These are phyloP conservation scores for Pseudopithomyces chartarum DNA, from an alignment of 2,329 filamentous ascomycete species.

Conservation along the genomic window DNA sequence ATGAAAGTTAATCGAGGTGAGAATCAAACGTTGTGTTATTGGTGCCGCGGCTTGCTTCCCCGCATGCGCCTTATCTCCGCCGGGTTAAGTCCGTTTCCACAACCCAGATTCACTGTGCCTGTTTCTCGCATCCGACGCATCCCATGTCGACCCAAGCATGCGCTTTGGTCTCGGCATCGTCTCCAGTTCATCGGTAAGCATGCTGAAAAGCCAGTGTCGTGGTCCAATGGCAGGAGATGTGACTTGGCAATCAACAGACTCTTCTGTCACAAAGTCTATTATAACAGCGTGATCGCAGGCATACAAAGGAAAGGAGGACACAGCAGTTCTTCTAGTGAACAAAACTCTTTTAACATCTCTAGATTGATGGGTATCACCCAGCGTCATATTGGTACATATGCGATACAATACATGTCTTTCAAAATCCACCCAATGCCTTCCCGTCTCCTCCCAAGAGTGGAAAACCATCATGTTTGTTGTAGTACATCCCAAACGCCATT, in stretches of 20 bases:
- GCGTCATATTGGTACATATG: conserved; percentile 3
- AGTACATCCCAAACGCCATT: conserved; percentile 11
- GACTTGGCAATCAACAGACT: too few relatives aligned
- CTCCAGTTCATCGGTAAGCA: neutral
- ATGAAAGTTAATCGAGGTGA: neutral
- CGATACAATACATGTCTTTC: conserved; percentile 3
- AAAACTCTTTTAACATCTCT: too few relatives aligned
- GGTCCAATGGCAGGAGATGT: too few relatives aligned
- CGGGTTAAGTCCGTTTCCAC: neutral
- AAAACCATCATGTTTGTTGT: conserved; percentile 16
- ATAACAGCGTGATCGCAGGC: too few relatives aligned
- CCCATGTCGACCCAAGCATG: neutral
- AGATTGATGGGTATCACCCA: neutral
- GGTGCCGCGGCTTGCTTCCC: neutral
- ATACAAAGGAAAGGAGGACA: too few relatives aligned
- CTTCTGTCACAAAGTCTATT: too few relatives aligned
- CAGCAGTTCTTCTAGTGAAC: too few relatives aligned
- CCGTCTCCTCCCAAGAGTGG: conserved; percentile 17
- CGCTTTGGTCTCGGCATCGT: too few relatives aligned
- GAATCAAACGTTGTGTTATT: neutral
- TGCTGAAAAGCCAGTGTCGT: too few relatives aligned
- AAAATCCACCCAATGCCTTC: conserved; percentile 8
- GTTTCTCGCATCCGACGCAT: neutral
- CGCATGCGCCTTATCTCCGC: conserved; percentile 1
- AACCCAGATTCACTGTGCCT: neutral